Evolutionary conservation across 75 land plant species (phyloP).

Genomic region (Sequoiadendron giganteum): DNA sequence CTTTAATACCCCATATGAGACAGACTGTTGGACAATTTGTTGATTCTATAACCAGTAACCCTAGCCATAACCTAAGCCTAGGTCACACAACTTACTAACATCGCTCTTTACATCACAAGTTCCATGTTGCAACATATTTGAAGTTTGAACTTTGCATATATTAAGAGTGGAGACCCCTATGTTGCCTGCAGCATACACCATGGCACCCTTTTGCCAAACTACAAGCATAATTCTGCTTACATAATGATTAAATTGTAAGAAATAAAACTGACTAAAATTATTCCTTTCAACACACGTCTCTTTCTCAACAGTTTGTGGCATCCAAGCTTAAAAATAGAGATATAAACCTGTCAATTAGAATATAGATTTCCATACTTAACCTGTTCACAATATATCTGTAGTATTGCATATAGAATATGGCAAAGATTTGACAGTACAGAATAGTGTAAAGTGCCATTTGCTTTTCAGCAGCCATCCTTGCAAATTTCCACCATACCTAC

Average conservation of each 20-base stretch:
- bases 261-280: neutral
- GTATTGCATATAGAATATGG: neutral
- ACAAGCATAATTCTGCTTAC: neutral
- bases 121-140: neutral
- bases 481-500: neutral
- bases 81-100: neutral
- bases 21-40: neutral
- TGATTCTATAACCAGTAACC: neutral
- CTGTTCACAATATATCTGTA: neutral
- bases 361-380: neutral
- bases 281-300: neutral
- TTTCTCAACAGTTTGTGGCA: neutral
- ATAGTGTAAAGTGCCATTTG: neutral
- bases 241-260: neutral
- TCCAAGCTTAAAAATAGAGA: neutral
- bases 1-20: neutral
- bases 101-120: neutral
- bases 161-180: neutral
- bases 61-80: neutral
- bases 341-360: neutral
- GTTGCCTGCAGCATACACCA: neutral
- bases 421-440: neutral
- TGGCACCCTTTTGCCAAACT: neutral
- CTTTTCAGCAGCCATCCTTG: neutral
- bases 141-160: neutral